These are phyloP conservation scores for Arthroderma sp. DNA, from an alignment of 2,329 filamentous ascomycete species.

Conservation along the genomic window DNA sequence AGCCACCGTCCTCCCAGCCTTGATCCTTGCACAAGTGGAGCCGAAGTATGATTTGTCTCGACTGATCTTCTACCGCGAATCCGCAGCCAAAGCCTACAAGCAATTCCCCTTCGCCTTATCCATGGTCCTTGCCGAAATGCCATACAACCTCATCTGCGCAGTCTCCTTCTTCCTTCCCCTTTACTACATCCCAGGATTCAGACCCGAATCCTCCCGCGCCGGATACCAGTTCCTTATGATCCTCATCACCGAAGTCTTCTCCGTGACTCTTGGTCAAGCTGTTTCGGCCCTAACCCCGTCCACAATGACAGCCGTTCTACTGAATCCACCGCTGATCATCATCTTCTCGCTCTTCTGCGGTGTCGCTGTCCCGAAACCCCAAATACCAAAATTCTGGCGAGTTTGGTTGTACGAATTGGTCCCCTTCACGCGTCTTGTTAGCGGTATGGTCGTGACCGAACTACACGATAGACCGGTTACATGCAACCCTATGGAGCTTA, in stretches of 20 bases:
- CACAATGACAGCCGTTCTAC: constrained; percentile 50
- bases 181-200: constrained; percentile 73
- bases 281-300: constrained; percentile 65
- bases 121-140: constrained; percentile 72
- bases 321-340: constrained; percentile 72
- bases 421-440: constrained; percentile 49
- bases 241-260: constrained; percentile 71
- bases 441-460: constrained; percentile 25
- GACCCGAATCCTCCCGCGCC: constrained; percentile 48
- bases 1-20: constrained; percentile 63
- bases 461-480: constrained; percentile 18
- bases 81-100: constrained; percentile 74
- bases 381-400: constrained; percentile 64
- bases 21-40: constrained; percentile 74
- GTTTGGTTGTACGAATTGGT: constrained; percentile 60
- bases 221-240: constrained; percentile 83
- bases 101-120: constrained; percentile 63
- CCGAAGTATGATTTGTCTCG: constrained; percentile 70
- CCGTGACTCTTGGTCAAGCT: constrained; percentile 64
- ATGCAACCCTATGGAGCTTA: constrained; percentile 22
- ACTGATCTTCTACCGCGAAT: constrained; percentile 74
- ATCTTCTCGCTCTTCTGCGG: constrained; percentile 50
- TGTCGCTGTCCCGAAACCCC: constrained; percentile 37
- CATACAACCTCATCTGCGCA: constrained; percentile 68
- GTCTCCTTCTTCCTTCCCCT: constrained; percentile 69